phyloP scores from a whole-genome alignment of 169 alveolate species.

The Eimeria falciformis region DNA sequence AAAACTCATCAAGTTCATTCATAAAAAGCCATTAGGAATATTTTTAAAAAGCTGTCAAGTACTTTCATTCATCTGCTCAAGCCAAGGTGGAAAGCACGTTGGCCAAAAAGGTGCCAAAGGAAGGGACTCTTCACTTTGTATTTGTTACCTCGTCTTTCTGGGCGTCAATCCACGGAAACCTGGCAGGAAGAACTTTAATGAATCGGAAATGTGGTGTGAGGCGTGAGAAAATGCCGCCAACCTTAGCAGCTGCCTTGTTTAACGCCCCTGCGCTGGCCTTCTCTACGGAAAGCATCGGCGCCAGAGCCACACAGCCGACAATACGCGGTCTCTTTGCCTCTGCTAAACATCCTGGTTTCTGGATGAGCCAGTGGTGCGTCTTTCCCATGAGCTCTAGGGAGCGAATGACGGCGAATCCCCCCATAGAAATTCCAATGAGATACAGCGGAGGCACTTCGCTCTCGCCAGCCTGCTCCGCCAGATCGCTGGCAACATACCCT shows the following conservation, averaged over 20 bases:
- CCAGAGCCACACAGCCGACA: conserved; percentile 66
- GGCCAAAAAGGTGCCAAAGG: too few species aligned
- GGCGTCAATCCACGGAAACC: conserved; percentile 64
- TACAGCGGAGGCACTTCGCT: conserved; percentile 54
- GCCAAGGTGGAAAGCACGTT: too few species aligned
- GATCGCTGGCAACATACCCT: conserved; percentile 44
- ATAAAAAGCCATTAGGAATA: too few species aligned
- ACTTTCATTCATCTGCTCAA: too few species aligned
- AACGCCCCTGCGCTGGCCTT: conserved; percentile 60
- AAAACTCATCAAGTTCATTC: too few species aligned
- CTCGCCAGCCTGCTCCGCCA: not conserved
- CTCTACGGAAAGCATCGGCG: conserved; percentile 76
- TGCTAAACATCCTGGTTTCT: too few species aligned
- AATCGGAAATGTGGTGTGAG: conserved; percentile 56
- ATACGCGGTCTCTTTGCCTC: conserved; percentile 17
- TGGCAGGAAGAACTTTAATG: conserved; percentile 35
- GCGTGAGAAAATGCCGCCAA: conserved; percentile 62
- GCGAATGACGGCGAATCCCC: conserved; percentile 73
- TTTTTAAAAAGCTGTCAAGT: too few species aligned
- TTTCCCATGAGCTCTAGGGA: conserved; percentile 69
- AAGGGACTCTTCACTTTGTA: too few species aligned
- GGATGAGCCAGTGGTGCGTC: conserved; percentile 40
- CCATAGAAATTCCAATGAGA: conserved; percentile 78
- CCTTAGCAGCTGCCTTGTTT: conserved; percentile 15
- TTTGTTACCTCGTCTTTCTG: conserved; percentile 68